A percentile compares a stretch with the other conserved stretches of the same genome.
Evolutionary conservation across 108 stramenopile genomes (phyloP).

Genomic region (Aurantiochytrium sp.): DNA sequence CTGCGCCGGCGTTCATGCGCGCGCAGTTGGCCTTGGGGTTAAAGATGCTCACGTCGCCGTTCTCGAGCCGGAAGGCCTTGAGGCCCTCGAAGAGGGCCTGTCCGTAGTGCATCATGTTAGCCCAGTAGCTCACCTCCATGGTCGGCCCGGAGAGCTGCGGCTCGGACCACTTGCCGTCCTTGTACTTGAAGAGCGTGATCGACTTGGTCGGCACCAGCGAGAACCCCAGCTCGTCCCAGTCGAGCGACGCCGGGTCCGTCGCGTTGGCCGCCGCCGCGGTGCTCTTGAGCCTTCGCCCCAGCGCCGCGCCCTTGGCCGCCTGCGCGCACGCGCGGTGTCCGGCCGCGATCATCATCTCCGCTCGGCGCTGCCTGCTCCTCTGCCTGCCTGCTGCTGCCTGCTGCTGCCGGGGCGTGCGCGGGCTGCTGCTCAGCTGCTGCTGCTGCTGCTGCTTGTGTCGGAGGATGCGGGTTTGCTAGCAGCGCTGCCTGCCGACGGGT

Average conservation of each 20-base stretch:
- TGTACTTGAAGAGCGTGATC: conserved; percentile 70
- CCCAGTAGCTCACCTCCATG: conserved; percentile 85
- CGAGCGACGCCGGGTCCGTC: conserved; percentile 52
- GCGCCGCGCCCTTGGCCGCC: background rate
- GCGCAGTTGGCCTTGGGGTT: conserved; percentile 84
- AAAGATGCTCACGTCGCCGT: conserved; percentile 86
- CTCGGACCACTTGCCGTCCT: conserved; percentile 61
- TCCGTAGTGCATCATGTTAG: conserved; percentile 95
- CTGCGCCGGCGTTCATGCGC: conserved; percentile 59
- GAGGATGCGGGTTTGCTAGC: too few species aligned
- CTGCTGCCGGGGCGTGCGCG: too few species aligned
- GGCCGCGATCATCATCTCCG: too few species aligned
- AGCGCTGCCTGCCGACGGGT: too few species aligned
- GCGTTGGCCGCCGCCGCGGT: background rate
- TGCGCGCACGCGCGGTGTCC: too few species aligned
- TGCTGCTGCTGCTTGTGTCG: too few species aligned
- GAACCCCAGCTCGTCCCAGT: conserved; percentile 92
- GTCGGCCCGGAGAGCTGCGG: conserved; percentile 61
- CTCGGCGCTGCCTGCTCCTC: too few species aligned
- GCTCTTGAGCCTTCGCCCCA: background rate
- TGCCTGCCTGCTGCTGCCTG: too few species aligned
- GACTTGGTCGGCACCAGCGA: conserved; percentile 86
- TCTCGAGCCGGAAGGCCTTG: conserved; percentile 88
- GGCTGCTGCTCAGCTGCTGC: too few species aligned
- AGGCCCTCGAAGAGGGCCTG: conserved; percentile 97